phyloP scores from a whole-genome alignment of 345 rosid species.

The Salix koriyanagi region DNA sequence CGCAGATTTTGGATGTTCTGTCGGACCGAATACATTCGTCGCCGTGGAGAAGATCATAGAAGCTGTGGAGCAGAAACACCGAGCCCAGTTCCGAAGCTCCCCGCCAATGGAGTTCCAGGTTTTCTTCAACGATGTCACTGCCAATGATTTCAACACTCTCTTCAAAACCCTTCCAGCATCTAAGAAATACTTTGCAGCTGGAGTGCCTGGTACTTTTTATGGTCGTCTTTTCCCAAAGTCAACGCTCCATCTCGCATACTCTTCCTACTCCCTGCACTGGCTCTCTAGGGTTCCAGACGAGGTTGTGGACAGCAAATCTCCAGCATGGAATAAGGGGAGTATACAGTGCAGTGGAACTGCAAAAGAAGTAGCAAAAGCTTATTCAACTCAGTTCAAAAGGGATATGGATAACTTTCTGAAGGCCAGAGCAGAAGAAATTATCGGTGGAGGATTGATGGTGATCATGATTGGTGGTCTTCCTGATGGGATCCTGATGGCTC shows the following conservation, averaged over 20 bases:
- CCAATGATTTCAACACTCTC: conserved; percentile 41
- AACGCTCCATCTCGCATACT: conserved; percentile 21
- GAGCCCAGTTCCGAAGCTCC: background rate
- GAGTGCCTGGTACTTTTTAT: conserved; percentile 38
- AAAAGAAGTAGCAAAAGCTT: conserved; percentile 25
- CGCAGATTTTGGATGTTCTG: conserved; percentile 16
- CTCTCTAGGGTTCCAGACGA: conserved; percentile 28
- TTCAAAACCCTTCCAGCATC: conserved; percentile 23
- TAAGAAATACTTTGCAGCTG: conserved; percentile 15
- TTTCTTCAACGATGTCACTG: conserved; percentile 34
- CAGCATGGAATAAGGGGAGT: conserved; percentile 24
- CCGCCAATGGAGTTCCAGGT: conserved; percentile 18
- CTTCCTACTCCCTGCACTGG: conserved; percentile 25
- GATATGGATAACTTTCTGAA: conserved; percentile 18
- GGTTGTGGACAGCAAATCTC: conserved; percentile 11
- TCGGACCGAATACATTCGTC: conserved; percentile 18
- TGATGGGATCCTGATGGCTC: conserved; percentile 4
- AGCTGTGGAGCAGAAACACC: conserved; percentile 3
- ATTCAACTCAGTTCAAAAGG: conserved; percentile 21
- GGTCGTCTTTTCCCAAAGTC: conserved; percentile 25
- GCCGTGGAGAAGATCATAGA: conserved; percentile 6
- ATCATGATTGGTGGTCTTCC: conserved; percentile 9
- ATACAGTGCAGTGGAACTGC: conserved; percentile 11
- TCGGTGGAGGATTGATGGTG: conserved; percentile 27
- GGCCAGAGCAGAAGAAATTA: conserved; percentile 34